Conservation (phyloP, 2,329 filamentous ascomycete genomes). For the Chalaropsis thielavioides region DNA sequence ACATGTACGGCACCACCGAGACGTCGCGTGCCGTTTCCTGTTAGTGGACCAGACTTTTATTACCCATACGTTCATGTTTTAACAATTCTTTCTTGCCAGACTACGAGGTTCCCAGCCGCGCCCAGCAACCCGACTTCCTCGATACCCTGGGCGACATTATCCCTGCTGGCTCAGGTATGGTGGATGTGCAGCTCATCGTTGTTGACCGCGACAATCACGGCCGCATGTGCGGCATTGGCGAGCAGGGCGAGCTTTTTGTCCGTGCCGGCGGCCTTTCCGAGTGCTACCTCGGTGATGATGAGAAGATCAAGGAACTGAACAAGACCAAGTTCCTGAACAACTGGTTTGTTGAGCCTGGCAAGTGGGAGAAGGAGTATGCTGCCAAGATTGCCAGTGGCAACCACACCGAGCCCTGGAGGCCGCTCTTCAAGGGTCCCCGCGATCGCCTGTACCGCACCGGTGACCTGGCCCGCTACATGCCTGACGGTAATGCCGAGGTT, state of each 20-base stretch:
- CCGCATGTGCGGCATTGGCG: conserved; percentile 62
- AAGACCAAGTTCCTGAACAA: conserved; percentile 65
- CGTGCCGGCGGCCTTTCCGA: conserved; percentile 73
- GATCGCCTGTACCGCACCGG: conserved; percentile 81
- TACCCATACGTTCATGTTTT: neutral
- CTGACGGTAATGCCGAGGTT: conserved; percentile 58
- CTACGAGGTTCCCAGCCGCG: conserved; percentile 57
- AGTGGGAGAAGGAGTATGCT: conserved; percentile 33
- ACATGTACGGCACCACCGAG: conserved; percentile 84
- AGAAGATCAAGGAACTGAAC: conserved; percentile 45
- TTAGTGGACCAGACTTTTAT: neutral
- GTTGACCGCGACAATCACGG: conserved; percentile 54
- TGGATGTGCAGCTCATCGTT: conserved; percentile 76
- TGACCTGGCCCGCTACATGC: conserved; percentile 64
- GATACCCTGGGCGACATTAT: conserved; percentile 50
- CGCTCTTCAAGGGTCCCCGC: conserved; percentile 64
- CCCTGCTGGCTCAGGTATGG: conserved; percentile 73
- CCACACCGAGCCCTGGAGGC: conserved; percentile 53
- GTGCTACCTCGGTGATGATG: conserved; percentile 50
- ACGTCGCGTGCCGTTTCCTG: conserved; percentile 66
- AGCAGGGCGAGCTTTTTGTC: conserved; percentile 73
- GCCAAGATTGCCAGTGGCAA: conserved; percentile 13
- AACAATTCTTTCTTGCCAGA: conserved; percentile 23
- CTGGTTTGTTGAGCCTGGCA: conserved; percentile 69
- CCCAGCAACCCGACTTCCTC: conserved; percentile 40